phyloP scores from a whole-genome alignment of 2,329 filamentous ascomycete genomes.

The Phaeosphaeria sp. region DNA sequence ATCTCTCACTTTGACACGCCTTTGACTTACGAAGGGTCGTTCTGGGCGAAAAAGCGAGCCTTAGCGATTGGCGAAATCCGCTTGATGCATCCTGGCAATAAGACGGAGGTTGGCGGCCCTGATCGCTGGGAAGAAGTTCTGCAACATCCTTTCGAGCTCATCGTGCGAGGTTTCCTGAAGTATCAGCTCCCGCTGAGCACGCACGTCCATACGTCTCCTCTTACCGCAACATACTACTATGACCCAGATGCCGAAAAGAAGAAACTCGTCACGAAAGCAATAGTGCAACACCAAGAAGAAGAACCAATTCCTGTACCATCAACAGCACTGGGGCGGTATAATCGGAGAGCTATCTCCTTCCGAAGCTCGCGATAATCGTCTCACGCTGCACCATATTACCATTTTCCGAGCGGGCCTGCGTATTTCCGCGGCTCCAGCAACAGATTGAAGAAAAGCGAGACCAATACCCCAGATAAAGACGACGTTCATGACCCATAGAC shows the following conservation, averaged over 20 bases:
- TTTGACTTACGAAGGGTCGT: conserved; percentile 86
- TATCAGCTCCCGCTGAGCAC: conserved; percentile 72
- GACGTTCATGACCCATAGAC: conserved; percentile 47
- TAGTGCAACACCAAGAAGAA: conserved; percentile 9
- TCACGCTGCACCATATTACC: conserved; percentile 22
- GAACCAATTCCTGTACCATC: conserved; percentile 25
- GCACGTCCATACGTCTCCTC: conserved; percentile 58
- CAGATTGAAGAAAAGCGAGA: conserved; percentile 32
- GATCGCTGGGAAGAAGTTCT: conserved; percentile 90
- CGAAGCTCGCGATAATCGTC: conserved; percentile 20
- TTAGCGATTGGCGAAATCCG: conserved; percentile 83
- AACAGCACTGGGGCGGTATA: conserved; percentile 35
- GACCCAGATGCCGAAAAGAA: conserved; percentile 45
- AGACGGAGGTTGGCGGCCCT: conserved; percentile 79
- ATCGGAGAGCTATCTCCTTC: conserved; percentile 29
- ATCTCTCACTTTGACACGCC: conserved; percentile 88
- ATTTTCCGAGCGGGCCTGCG: conserved; percentile 18
- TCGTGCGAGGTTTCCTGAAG: conserved; percentile 87
- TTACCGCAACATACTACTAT: conserved; percentile 49
- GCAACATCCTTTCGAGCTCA: conserved; percentile 90
- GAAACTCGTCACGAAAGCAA: conserved; percentile 20
- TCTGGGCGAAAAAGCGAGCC: conserved; percentile 76
- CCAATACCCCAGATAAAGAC: conserved; percentile 45
- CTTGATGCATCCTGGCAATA: conserved; percentile 82
- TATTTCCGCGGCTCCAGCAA: conserved; percentile 17